Evolutionary conservation across 306 rosid genomes (phyloP), one percentile per base, ranked within the genome.

Genomic region (Ziziphus jujuba): DNA sequence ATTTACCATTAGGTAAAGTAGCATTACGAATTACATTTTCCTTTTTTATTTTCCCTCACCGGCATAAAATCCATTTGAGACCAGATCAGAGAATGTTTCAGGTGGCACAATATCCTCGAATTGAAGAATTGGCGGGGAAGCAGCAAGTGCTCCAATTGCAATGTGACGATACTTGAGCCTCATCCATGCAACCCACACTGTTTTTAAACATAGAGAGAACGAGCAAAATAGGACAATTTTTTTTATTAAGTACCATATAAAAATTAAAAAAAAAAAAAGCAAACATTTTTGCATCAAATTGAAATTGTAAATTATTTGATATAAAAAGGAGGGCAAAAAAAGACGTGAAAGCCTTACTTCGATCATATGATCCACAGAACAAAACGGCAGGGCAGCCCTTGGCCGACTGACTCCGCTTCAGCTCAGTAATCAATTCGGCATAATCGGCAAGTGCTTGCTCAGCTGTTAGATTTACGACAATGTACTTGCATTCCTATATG

Each of bases 131-230:
- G 96, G 97, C 16, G 97, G 96, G 3, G 96, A 91, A 72, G 97
- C 82, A 75, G 97, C 86, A 25, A 91, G 91, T 58, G 92, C 97
- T 51, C 97, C 97, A 54, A 91, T 16, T 13, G 97, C 85, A 72
- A 88, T 74, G 73, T 91, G 92, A 58, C 96, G 97, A 79, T 91
- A 91, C 78, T 88, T 91, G 49, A 91, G 87, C 83, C 97, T 91
- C 97, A 88, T 91, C 97, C 97, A 91, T 35, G 97, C 84, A 7
- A 96, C 97, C 49, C 88, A 74, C 97, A 91, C 95, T 91, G 80
- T 57, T 59, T 69, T 16, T 23, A 55, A n/a, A n/a, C n/a, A 20
- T 63, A 31, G 16, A 47, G 40, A 63, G 5, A 24, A 9, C 40
- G 7, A 28, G 28, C 49, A 60, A 59, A 28, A 25, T 9, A 14